Base-by-base conservation (phyloP, 805 yeast genomes). In the Lachancea dasiensis region DNA sequence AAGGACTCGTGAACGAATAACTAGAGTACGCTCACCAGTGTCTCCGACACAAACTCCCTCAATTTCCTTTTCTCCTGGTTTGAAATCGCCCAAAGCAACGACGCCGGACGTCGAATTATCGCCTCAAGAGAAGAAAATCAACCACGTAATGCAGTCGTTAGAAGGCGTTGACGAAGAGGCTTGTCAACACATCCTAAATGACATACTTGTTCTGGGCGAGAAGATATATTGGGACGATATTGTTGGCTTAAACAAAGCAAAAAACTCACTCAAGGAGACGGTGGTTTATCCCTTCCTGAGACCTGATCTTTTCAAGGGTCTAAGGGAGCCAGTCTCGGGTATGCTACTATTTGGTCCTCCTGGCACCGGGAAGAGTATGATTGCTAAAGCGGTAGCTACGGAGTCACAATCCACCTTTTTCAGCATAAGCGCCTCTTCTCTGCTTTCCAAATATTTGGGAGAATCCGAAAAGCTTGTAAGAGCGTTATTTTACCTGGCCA, bases 281-380 rank as follows among this genome's bases (percentile, higher is more conserved):
- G 96, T 92, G 3, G 97, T 90, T 10, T 90, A 89, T 58, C 98
- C 98, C 17, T 89, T 90, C 54, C 63, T 92, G 47, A 71, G 97
- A 36, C 98, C 97, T 0, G 97, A 90, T 61, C 68, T 90, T 40
- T 92, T 90, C 57, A 74, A 77, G 42, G 97, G 97, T 0, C 65
- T 90, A 37, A 70, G 97, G 49, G 97, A 89, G 63, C 97, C 97
- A 0, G 89, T 95, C 0, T 67, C 95, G 41, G 97, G 97, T n/a
- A 86, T 92, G 95, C 68, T 90, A 15, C 63, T 90, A 28, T 90
- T 87, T 66, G 98, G 98, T 0, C 97, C 98, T 2, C 97, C 97
- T 0, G 98, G 98, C n/a, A 90, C 97, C 0, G 97, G 97, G 40
- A 90, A 92, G 56, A 89, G 97, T 1, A 89, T 90, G 97, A 72